Evolutionary conservation across 2,329 filamentous ascomycete genomes (phyloP).

Genomic region (Fragosphaeria purpurea): DNA sequence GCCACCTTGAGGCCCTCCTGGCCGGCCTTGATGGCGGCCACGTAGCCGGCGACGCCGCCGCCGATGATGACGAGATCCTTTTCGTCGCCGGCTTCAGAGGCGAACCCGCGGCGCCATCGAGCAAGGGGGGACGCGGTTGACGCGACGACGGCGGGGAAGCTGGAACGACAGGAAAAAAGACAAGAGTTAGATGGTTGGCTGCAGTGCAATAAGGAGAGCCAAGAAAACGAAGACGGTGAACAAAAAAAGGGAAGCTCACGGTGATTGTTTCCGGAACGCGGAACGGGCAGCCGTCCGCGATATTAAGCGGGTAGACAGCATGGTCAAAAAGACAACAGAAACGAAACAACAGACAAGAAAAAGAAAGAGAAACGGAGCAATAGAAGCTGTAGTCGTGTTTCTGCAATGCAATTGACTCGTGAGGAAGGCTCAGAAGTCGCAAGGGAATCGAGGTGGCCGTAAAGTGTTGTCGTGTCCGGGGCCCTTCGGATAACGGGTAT

Average conservation of each 20-base stretch:
- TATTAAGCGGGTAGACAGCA: slow-evolving; percentile 54
- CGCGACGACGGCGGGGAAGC: slow-evolving; percentile 39
- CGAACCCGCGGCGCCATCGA: slow-evolving; percentile 49
- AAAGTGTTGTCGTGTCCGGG: slow-evolving; percentile 1
- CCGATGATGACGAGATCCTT: slow-evolving; percentile 97
- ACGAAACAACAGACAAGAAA: not conserved
- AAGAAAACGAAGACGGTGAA: not conserved
- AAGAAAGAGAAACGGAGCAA: not conserved
- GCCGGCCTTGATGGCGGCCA: slow-evolving; percentile 97
- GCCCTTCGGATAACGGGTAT: slow-evolving; percentile 13
- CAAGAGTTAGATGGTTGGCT: not conserved
- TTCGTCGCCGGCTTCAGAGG: slow-evolving; percentile 59
- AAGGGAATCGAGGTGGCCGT: no score
- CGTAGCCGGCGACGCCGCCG: slow-evolving; percentile 95
- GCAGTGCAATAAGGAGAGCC: not conserved
- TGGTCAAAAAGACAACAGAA: slow-evolving; percentile 19
- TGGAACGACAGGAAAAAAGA: slow-evolving; percentile 14
- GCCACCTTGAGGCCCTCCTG: slow-evolving; percentile 95
- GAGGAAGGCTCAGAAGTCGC: no score
- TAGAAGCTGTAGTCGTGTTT: not conserved
- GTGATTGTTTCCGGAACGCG: slow-evolving; percentile 33
- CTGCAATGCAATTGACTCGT: slow-evolving; percentile 4
- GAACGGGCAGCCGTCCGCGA: slow-evolving; percentile 47
- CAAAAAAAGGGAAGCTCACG: slow-evolving; percentile 8
- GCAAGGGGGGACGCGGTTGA: slow-evolving; percentile 28